Evolutionary conservation across 1,284 basidiomycete species (phyloP).

Genomic region (Rugosomyces carneus): DNA sequence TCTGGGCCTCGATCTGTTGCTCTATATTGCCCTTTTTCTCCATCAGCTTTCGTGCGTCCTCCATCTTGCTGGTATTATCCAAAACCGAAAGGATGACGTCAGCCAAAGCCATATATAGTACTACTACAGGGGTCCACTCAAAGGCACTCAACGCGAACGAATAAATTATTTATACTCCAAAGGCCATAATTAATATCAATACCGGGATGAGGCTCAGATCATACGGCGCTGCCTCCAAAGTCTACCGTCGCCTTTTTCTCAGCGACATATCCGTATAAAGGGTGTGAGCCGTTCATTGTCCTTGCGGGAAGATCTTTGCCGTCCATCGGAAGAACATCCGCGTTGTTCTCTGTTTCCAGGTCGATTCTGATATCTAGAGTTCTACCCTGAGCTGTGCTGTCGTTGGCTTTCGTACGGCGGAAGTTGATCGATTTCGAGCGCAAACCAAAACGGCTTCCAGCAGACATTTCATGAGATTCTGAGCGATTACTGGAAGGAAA

Average conservation of each 20-base stretch:
- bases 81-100: neutral
- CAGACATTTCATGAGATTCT: neutral
- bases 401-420: neutral
- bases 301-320: neutral
- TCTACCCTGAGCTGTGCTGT: neutral
- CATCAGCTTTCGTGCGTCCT: slow-evolving; percentile 55
- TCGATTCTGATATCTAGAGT: neutral
- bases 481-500: neutral
- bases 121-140: too few species aligned
- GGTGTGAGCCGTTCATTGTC: neutral
- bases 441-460: neutral
- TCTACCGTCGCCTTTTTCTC: neutral
- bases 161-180: too few species aligned
- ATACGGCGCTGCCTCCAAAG: neutral
- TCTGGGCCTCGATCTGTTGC: slow-evolving; percentile 52
- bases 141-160: too few species aligned
- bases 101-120: too few species aligned
- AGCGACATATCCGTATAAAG: neutral
- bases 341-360: neutral
- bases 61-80: slow-evolving; percentile 28
- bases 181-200: too few species aligned
- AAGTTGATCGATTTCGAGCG: neutral
- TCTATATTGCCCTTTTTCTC: slow-evolving; percentile 59
- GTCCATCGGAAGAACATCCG: neutral
- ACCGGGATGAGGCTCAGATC: neutral